These are phyloP conservation scores for Boletus rubescentipes DNA, from an alignment of 768 basidiomycete genomes.

Conservation along the genomic window DNA sequence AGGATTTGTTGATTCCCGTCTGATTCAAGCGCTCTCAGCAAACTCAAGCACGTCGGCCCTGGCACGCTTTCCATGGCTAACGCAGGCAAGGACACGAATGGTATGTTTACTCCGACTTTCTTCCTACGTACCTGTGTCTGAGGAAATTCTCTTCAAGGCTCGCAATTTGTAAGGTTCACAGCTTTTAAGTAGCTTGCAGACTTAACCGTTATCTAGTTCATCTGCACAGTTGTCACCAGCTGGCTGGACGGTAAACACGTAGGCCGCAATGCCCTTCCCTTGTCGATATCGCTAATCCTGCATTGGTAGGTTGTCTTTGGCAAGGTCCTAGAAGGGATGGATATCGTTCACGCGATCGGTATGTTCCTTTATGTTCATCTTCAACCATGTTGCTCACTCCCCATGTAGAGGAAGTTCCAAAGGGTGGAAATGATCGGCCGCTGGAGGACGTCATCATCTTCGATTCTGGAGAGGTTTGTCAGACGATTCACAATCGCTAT, in stretches of 20 bases:
- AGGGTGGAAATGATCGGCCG: conserved; percentile 71
- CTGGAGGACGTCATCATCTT: conserved; percentile 73
- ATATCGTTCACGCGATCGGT: conserved; percentile 79
- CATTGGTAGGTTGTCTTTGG: conserved; percentile 83
- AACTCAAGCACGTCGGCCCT: conserved; percentile 89
- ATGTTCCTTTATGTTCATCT: conserved; percentile 16
- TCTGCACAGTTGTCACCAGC: conserved; percentile 80
- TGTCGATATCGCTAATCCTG: not conserved
- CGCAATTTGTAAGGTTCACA: conserved; percentile 72
- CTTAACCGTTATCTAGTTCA: conserved; percentile 60
- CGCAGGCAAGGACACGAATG: conserved; percentile 89
- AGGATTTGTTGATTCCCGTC: not conserved
- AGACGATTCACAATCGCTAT: conserved; percentile 11
- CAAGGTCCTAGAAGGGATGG: conserved; percentile 89
- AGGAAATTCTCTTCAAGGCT: conserved; percentile 46
- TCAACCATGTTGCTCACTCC: conserved; percentile 8
- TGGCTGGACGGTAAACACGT: conserved; percentile 94
- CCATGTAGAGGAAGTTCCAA: conserved; percentile 69
- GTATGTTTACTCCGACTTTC: conserved; percentile 36
- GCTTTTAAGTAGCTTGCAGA: not conserved
- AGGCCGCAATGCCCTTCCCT: conserved; percentile 19
- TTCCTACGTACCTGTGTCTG: not conserved
- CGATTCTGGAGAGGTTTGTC: conserved; percentile 82
- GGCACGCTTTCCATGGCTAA: conserved; percentile 96
- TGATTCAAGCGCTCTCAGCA: conserved; percentile 49